These are phyloP conservation scores for Eustoma russellianum DNA, from an alignment of 257 asterid species.

Conservation along the genomic window DNA sequence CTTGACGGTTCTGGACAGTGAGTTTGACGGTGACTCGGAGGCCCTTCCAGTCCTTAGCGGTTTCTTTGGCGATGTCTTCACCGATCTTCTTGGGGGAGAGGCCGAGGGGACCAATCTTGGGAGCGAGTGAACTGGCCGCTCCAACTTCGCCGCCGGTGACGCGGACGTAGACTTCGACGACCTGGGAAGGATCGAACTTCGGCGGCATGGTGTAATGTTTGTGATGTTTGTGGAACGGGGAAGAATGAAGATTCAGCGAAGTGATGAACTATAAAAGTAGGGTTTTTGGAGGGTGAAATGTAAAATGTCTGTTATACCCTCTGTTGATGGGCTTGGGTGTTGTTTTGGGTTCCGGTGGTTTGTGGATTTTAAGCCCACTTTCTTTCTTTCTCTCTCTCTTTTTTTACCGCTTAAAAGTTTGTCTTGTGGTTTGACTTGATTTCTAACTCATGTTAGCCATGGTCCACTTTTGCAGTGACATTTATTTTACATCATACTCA, in stretches of 20 bases:
- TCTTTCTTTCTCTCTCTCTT: no score
- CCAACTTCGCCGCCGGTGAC: conserved; percentile 74
- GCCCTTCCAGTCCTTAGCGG: conserved; percentile 71
- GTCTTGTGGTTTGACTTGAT: no score
- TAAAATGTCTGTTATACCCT: no score
- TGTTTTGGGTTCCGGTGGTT: no score
- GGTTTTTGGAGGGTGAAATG: no score
- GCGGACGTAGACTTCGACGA: conserved; percentile 66
- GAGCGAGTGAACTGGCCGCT: conserved; percentile 66
- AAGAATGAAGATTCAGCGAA: neutral
- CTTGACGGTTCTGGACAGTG: conserved; percentile 62
- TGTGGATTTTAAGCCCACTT: no score
- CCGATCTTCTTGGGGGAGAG: conserved; percentile 67
- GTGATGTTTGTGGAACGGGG: conserved; percentile 17
- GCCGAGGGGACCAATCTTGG: conserved; percentile 71
- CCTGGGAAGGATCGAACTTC: conserved; percentile 62
- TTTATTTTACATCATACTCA: no score
- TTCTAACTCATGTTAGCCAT: no score
- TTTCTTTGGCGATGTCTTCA: conserved; percentile 64
- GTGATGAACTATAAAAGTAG: no score
- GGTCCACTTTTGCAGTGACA: no score
- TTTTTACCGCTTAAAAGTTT: no score
- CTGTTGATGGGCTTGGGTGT: no score
- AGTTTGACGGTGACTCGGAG: conserved; percentile 60
- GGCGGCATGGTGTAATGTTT: conserved; percentile 42